These are phyloP conservation scores for Kurtzmaniella natalensis DNA, from an alignment of 1,139 yeast genomes.

Conservation along the genomic window DNA sequence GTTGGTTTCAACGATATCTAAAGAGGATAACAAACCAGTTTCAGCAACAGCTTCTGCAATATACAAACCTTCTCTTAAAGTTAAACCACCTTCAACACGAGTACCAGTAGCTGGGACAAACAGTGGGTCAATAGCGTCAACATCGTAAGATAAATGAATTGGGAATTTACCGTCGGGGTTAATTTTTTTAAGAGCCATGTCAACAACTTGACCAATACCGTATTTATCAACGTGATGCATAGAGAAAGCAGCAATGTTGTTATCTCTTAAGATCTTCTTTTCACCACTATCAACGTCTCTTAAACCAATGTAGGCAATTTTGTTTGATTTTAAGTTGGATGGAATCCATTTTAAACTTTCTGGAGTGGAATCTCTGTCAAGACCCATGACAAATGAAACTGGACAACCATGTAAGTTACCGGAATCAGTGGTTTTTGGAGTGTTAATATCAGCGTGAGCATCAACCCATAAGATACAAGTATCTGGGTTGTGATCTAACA, in stretches of 20 bases:
- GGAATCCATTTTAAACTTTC: slow-evolving; percentile 81
- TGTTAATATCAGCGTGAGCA: slow-evolving; percentile 96
- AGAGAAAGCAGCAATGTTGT: slow-evolving; percentile 80
- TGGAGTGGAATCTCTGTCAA: slow-evolving; percentile 60
- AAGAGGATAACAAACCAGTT: slow-evolving; percentile 77
- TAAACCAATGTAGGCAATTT: slow-evolving; percentile 88
- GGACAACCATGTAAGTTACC: slow-evolving; percentile 98
- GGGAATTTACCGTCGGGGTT: slow-evolving; percentile 76
- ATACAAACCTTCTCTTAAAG: slow-evolving; percentile 91
- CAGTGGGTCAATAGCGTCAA: slow-evolving; percentile 93
- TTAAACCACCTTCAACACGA: slow-evolving; percentile 93
- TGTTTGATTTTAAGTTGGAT: slow-evolving; percentile 56
- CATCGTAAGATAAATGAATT: slow-evolving; percentile 88
- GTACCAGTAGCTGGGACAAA: slow-evolving; percentile 98
- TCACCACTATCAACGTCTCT: slow-evolving; percentile 92
- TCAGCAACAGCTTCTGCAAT: slow-evolving; percentile 89
- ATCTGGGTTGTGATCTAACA: slow-evolving; percentile 73
- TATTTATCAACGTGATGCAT: slow-evolving; percentile 95
- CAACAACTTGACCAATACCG: slow-evolving; percentile 88
- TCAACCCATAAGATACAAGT: slow-evolving; percentile 94
- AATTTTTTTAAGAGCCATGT: slow-evolving; percentile 80
- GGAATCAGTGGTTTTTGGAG: slow-evolving; percentile 78
- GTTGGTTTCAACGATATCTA: slow-evolving; percentile 92
- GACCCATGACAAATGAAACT: slow-evolving; percentile 82
- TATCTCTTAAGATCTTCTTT: slow-evolving; percentile 63